These are phyloP conservation scores for Edaphochlamys debaryana DNA, from an alignment of 139 green algal genomes.

Conservation along the genomic window DNA sequence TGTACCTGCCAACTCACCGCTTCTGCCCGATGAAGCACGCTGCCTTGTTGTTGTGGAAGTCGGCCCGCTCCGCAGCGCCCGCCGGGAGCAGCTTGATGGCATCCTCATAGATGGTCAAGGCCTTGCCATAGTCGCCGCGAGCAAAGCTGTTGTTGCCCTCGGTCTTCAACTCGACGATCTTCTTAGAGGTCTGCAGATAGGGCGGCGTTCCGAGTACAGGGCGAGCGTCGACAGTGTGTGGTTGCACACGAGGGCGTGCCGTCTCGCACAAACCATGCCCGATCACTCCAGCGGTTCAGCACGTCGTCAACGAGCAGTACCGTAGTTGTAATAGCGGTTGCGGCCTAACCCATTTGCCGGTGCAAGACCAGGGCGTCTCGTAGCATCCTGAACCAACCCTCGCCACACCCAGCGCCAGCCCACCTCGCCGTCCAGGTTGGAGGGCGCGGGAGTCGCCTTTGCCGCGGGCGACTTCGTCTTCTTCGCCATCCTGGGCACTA, in stretches of 20 bases:
- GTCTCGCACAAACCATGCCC: no score
- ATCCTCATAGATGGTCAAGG: slow-evolving; percentile 77
- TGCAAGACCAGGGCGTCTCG: no score
- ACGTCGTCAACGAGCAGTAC: no score
- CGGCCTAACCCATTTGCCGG: no score
- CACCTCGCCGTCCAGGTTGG: slow-evolving; percentile 35
- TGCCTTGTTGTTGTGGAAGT: slow-evolving; percentile 85
- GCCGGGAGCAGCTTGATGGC: slow-evolving; percentile 70
- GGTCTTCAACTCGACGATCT: slow-evolving; percentile 66
- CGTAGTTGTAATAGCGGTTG: no score
- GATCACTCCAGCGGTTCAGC: no score
- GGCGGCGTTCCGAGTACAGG: no score
- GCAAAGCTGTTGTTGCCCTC: slow-evolving; percentile 82
- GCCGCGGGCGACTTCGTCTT: not conserved
- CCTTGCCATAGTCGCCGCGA: slow-evolving; percentile 76
- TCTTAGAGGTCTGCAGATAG: slow-evolving; percentile 35
- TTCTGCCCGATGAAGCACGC: slow-evolving; percentile 82
- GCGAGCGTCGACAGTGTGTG: no score
- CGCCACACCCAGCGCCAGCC: no score
- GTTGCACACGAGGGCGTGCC: no score
- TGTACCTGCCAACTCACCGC: slow-evolving; percentile 67
- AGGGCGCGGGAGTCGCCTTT: not conserved
- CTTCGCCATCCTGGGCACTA: slow-evolving; percentile 39
- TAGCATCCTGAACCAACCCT: no score
- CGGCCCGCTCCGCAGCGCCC: slow-evolving; percentile 61